Conservation (phyloP, 164 flowering plant genomes). For the Santalum album region DNA sequence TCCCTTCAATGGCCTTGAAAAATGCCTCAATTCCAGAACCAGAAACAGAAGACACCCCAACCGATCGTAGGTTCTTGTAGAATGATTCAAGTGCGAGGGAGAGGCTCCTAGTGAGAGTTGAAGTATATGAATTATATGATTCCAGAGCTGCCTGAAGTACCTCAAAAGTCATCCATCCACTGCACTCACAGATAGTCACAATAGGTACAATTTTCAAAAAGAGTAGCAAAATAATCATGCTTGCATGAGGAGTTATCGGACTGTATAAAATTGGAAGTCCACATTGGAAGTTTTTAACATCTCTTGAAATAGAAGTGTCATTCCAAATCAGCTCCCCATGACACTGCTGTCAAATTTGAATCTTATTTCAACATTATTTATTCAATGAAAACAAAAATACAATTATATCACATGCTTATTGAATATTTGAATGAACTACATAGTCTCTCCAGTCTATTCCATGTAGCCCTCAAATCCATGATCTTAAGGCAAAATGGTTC, state of each 20-base stretch:
- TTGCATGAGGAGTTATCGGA: not conserved
- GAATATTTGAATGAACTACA: too few relatives aligned
- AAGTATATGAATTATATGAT: slow-evolving; percentile 59
- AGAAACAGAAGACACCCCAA: slow-evolving; percentile 89
- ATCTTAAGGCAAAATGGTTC: too few relatives aligned
- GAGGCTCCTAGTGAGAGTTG: slow-evolving; percentile 72
- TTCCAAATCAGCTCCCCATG: too few relatives aligned
- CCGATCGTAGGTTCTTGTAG: slow-evolving; percentile 70
- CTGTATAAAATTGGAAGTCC: too few relatives aligned
- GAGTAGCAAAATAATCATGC: not conserved
- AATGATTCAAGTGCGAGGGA: slow-evolving; percentile 83
- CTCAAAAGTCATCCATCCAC: slow-evolving; percentile 99
- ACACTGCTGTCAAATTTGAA: too few relatives aligned
- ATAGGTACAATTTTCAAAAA: not conserved
- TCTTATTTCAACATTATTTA: too few relatives aligned
- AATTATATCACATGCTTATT: too few relatives aligned
- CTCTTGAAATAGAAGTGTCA: too few relatives aligned
- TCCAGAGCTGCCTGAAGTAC: slow-evolving; percentile 72
- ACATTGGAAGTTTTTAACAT: too few relatives aligned
- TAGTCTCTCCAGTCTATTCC: too few relatives aligned
- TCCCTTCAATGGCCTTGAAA: slow-evolving; percentile 73
- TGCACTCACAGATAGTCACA: slow-evolving; percentile 22
- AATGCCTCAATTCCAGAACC: slow-evolving; percentile 86
- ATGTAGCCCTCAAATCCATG: too few relatives aligned
- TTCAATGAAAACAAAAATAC: too few relatives aligned